Evolutionary conservation across 2,329 filamentous ascomycete genomes (phyloP), one percentile per base, ranked within the genome.

Genomic region (Pezicula rhizophila): DNA sequence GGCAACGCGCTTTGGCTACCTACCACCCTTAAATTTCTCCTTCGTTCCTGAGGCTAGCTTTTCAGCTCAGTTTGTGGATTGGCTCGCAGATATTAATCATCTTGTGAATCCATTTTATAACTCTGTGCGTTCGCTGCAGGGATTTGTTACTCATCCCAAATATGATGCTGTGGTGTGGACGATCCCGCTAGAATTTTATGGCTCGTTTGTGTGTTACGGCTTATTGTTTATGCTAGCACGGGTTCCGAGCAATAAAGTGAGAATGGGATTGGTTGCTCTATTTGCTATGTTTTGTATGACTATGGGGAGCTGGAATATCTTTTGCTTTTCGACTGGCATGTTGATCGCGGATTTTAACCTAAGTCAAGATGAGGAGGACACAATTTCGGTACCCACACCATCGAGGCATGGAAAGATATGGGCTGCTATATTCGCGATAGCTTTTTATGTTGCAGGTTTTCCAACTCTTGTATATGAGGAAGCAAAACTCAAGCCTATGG

Each of bases 141-240:
- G 57, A 39, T 42, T 51, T 20, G 34, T 49, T 11, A 45, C 45
- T 31, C 55, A 55, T 40, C 51, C 53, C 8, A 60, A 55, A 40
- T 75, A 73, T 51, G 69, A 73, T 50, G 59, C 69, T 8, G 71
- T 74, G 46, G 62, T 75, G 14, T 76, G 72, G 73, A 75, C 73
- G 2, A 73, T 76, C 15, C 70, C 73, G 1, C 66, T 74, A 48
- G 72, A 76, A 48, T 70, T 73, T 46, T 68, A 64, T 23, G 67
- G 72, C 56, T 75, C 72, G 8, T 66, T 74, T 8, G 47, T 55
- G 14, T 54, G 52, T 35, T 60, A 60, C 33, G 40, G 47, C 12
- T 26, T 59, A 3, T 42, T 60, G 10, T 39, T 60, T 8, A 12
- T 54, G 8, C 35, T 58, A 4, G 45, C 42, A 5, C 41, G 48